These are phyloP conservation scores for Colletotrichum eleusines DNA, from an alignment of 2,329 filamentous ascomycete genomes.

Conservation along the genomic window DNA sequence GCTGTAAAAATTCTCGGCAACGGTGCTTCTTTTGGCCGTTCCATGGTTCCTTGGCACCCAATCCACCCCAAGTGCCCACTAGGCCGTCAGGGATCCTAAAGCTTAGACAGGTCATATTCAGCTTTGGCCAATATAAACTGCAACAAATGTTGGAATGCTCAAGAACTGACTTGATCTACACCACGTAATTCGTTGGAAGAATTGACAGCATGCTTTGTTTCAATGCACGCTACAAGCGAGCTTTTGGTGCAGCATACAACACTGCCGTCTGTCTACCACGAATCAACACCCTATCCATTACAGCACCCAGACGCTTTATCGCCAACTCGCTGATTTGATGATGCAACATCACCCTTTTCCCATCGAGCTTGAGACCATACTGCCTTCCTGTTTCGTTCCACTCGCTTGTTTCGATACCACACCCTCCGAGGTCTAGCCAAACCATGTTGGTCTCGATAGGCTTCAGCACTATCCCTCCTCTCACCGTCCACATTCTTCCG, in stretches of 20 bases:
- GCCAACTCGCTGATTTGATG: constrained; percentile 32
- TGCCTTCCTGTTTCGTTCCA: constrained; percentile 25
- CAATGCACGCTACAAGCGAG: constrained; percentile 12
- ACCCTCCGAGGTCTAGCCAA: constrained; percentile 63
- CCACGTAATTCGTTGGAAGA: too few species aligned
- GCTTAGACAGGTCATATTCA: not conserved
- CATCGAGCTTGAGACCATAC: constrained; percentile 27
- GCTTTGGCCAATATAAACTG: not conserved
- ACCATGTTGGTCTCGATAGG: constrained; percentile 84
- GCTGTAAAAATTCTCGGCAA: constrained; percentile 44
- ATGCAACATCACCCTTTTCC: constrained; percentile 34
- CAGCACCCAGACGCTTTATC: constrained; percentile 14
- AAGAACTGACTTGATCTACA: not conserved
- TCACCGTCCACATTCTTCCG: constrained; percentile 72
- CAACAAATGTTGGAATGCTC: too few species aligned
- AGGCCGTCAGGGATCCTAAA: not conserved
- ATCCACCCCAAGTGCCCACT: not conserved
- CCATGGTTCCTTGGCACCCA: not conserved
- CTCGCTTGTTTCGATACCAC: not conserved
- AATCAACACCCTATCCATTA: constrained; percentile 19
- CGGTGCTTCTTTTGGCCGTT: constrained; percentile 49
- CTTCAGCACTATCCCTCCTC: constrained; percentile 73
- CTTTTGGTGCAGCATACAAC: not conserved
- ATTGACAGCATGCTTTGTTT: too few species aligned
- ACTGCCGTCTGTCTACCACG: not conserved